These are phyloP conservation scores for Fusarium virguliforme DNA, from an alignment of 2,329 filamentous ascomycete genomes.

Conservation along the genomic window DNA sequence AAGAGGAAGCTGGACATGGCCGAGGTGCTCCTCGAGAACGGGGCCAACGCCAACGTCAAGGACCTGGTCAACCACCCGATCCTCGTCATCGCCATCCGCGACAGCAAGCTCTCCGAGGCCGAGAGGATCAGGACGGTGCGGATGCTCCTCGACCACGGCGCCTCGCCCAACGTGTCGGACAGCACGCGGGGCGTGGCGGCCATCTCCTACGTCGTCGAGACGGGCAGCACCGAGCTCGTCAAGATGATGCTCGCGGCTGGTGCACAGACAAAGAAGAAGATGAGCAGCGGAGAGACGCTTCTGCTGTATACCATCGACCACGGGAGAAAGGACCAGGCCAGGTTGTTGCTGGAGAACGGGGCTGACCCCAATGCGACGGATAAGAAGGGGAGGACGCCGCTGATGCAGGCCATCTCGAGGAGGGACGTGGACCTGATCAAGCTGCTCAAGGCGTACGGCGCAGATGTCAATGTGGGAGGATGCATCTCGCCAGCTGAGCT, in stretches of 20 bases:
- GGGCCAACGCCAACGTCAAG: conserved; percentile 54
- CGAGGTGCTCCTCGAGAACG: conserved; percentile 54
- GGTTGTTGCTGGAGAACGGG: conserved; percentile 53
- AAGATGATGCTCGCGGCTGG: conserved; percentile 52
- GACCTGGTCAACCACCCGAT: conserved; percentile 54
- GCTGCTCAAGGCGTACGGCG: conserved; percentile 52
- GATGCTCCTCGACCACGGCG: conserved; percentile 56
- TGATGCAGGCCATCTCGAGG: conserved; percentile 54
- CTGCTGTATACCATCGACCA: conserved; percentile 54
- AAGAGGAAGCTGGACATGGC: conserved; percentile 55
- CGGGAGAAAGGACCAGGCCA: conserved; percentile 43
- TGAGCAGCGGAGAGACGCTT: conserved; percentile 52
- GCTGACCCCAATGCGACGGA: conserved; percentile 55
- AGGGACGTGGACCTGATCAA: conserved; percentile 51
- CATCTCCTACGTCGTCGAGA: conserved; percentile 50
- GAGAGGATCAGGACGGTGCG: conserved; percentile 51
- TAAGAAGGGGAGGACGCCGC: conserved; percentile 53
- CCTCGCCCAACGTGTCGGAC: conserved; percentile 52
- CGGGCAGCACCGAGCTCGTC: conserved; percentile 46
- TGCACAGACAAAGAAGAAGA: conserved; percentile 48
- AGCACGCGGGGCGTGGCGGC: conserved; percentile 40
- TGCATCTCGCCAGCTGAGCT: conserved; percentile 46
- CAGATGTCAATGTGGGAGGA: conserved; percentile 42
- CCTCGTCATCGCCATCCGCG: conserved; percentile 53
- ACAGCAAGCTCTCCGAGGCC: conserved; percentile 45